Percentiles rank a stretch among this genome's conserved stretches.
These are phyloP conservation scores for Kodamaea arcana DNA, from an alignment of 1,139 yeast species.

Conservation along the genomic window DNA sequence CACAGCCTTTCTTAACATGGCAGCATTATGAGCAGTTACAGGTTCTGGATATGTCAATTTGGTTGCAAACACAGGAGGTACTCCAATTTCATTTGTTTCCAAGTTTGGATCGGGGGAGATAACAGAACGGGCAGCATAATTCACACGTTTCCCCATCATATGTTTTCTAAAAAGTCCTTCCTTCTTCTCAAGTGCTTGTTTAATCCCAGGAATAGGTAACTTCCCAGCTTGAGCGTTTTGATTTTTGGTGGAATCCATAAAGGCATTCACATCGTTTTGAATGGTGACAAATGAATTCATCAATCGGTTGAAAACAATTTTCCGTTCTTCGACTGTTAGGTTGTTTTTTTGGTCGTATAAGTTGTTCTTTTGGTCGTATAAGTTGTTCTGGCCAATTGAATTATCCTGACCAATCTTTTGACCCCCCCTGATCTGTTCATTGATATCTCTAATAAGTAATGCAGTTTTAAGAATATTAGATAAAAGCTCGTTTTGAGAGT, in stretches of 20 bases:
- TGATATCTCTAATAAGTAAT: slow-evolving; percentile 79
- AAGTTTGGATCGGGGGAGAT: slow-evolving; percentile 98
- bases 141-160: slow-evolving; percentile 99
- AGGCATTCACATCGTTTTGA: slow-evolving; percentile 93
- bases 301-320: slow-evolving; percentile 75
- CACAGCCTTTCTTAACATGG: slow-evolving; percentile 89
- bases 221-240: slow-evolving; percentile 70
- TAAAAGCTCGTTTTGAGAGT: slow-evolving; percentile 84
- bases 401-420: too few species aligned
- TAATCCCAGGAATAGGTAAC: slow-evolving; percentile 86
- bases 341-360: too few species aligned
- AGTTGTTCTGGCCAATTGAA: too few species aligned
- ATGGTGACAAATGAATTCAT: slow-evolving; percentile 94
- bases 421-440: slow-evolving; percentile 65
- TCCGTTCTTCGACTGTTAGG: slow-evolving; percentile 61
- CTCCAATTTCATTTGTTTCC: slow-evolving; percentile 97
- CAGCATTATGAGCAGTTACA: slow-evolving; percentile 88
- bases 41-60: slow-evolving; percentile 98
- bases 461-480: slow-evolving; percentile 78
- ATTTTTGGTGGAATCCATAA: slow-evolving; percentile 87
- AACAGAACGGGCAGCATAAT: slow-evolving; percentile 97
- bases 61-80: slow-evolving; percentile 96
- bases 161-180: slow-evolving; percentile 98
- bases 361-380: too few species aligned
- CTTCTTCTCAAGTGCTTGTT: slow-evolving; percentile 96